Evolutionary conservation across 257 asterid genomes (phyloP), one percentile per base, ranked within the genome.

Genomic region (Coffea canephora): DNA sequence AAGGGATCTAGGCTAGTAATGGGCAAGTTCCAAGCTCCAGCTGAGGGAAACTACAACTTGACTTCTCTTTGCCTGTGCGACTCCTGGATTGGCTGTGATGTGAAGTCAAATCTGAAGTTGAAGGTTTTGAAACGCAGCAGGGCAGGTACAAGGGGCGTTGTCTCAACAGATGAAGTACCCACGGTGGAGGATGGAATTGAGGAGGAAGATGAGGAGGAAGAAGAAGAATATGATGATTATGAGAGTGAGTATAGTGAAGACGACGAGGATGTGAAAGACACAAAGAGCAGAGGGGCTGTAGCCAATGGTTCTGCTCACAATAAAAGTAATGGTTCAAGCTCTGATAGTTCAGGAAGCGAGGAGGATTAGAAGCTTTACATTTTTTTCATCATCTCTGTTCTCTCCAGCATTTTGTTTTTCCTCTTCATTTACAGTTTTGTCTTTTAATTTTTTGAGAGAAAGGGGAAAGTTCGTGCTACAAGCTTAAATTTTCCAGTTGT

Each of bases 221-320:
- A 85, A 25, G 98, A 92, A 2, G 99, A 85, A 13, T 95, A 94
- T 39, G 99, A 93, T 62, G 98, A 96, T 83, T 92, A 96, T 46
- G 97, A 96, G 75, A 94, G 99, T 16, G 99, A 96, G 85, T 93
- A 96, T 50, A 92, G 98, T 46, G 99, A 95, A 83, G 99, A 95
- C 18, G 97, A 93, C 10, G 99, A 93, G 65, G 96, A 92, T 18
- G 84, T 84, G 36, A 85, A 82, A 77, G 92, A 90, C 23, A 76
- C 85, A 19, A 89, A 88, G 85, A 85, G 71, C 34, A 86, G 77
- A 79, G 86, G 84, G 71, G 84, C 87, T 25, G 85, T 88, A 57
- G 89, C 85, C 39, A 91, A 95, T 69, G 96, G 95, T 59, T 79
- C 88, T 11, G 87, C 87, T 77, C 85, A 88, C 68, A 87, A 31